Evolutionary conservation across 352 stramenopile genomes (phyloP), one percentile per base, ranked within the genome.

Genomic region (Phytopythium sindhum): DNA sequence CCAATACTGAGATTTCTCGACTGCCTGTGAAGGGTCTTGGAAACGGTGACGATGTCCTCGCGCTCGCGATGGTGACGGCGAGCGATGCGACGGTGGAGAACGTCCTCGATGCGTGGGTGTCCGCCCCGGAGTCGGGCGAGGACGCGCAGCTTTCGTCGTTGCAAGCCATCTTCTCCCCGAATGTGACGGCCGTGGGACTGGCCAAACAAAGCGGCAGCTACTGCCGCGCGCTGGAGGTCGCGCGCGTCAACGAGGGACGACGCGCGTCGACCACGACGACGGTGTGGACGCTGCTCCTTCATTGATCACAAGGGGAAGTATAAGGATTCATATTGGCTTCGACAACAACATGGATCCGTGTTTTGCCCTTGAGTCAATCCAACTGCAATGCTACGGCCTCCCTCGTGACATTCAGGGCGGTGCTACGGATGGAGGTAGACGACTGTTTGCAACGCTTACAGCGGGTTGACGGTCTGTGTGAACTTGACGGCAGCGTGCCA

Each of bases 401-500:
- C n/a, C n/a, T n/a, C n/a, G n/a, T 15, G 21, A 11, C 50, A 55
- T 19, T 39, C 24, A 0, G n/a, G n/a, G n/a, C n/a, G 26, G 14
- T 44, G 31, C 19, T 11, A 39, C 31, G 31, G 31, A 35, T 8
- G 8, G 41, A n/a, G 15, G 21, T 17, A 23, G 2, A 17, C 6
- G 15, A 17, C 37, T n/a, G n/a, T n/a, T n/a, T n/a, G n/a, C n/a
- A n/a, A 6, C 19, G 9, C 28, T 51, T 69, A 67, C 55, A 69
- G 44, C 8, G 69, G 69, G 28, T 68, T 67, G 24, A 77, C 55
- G 14, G 61, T 80, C 61, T 80, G 63, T 54, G 47, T 70, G 42
- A 80, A 55, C 55, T 73, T 62, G 41, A 80, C 33, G 14, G 69
- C 73, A 28, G 37, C 45, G 59, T 80, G 66, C 67, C 79, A 86